A percentile compares a stretch with the other conserved stretches of the same genome.
Evolutionary conservation across 768 basidiomycete species (phyloP).

Genomic region (Zangia roseola): DNA sequence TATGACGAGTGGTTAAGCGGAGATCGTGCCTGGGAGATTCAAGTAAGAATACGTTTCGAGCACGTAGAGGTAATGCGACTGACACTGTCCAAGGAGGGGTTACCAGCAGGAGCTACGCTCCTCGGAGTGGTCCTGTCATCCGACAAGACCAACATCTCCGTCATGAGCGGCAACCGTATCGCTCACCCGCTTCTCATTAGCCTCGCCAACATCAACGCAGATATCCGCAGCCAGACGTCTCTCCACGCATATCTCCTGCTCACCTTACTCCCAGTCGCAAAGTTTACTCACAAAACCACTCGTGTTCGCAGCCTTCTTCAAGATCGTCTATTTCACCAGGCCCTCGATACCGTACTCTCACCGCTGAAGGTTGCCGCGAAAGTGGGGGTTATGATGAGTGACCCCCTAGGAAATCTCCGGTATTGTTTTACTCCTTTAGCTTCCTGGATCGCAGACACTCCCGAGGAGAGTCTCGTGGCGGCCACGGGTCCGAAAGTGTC

Average conservation of each 20-base stretch:
- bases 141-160: conserved; percentile 6
- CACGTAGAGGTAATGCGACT: too few relatives aligned
- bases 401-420: not conserved
- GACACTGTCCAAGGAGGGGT: not conserved
- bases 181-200: conserved; percentile 11
- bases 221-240: not conserved
- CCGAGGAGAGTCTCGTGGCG: not conserved
- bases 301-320: not conserved
- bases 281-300: conserved; percentile 7
- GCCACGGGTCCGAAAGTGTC: conserved; percentile 26
- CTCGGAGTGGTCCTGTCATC: conserved; percentile 13
- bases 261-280: conserved; percentile 4
- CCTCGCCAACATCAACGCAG: conserved; percentile 9
- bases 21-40: not conserved
- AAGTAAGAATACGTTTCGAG: not conserved
- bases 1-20: not conserved
- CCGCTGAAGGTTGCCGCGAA: not conserved
- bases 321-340: not conserved
- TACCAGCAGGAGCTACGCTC: not conserved
- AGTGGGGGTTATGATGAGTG: not conserved
- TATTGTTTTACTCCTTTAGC: not conserved
- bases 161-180: not conserved
- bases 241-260: conserved; percentile 7
- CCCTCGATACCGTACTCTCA: not conserved
- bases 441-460: not conserved